Conservation (phyloP, 1,284 basidiomycete species). For the Anthracocystis walkeri region DNA sequence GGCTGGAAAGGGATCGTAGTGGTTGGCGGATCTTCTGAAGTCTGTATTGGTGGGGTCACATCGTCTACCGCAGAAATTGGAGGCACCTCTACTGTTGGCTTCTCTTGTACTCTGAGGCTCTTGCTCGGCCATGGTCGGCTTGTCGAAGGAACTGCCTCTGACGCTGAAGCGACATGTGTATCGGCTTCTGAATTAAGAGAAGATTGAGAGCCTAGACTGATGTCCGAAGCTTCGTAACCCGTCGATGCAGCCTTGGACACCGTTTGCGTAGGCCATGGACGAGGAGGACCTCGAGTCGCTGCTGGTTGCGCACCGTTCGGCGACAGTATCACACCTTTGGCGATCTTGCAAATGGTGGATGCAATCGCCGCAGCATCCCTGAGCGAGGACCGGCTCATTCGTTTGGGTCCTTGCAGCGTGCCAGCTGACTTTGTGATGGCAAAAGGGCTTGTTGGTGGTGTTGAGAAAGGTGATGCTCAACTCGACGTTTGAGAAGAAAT, state of each 20-base stretch:
- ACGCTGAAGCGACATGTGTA: background rate
- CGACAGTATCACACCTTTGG: conserved; percentile 36
- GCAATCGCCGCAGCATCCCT: conserved; percentile 49
- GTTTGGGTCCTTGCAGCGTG: background rate
- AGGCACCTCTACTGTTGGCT: background rate
- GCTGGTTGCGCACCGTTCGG: conserved; percentile 21
- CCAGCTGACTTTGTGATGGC: background rate
- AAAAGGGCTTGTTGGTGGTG: conserved; percentile 3
- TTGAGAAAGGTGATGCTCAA: background rate
- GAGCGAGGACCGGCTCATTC: conserved; percentile 45
- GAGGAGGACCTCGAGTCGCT: conserved; percentile 6
- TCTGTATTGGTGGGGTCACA: background rate
- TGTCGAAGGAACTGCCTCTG: background rate
- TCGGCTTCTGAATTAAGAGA: background rate
- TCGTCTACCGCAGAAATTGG: background rate
- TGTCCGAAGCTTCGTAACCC: background rate
- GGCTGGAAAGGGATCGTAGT: conserved; percentile 12
- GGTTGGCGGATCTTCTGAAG: background rate
- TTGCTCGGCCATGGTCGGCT: conserved; percentile 35
- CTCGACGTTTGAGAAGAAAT: conserved; percentile 13
- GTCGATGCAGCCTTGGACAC: background rate
- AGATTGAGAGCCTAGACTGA: background rate
- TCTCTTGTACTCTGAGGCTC: background rate
- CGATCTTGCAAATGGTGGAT: conserved; percentile 43
- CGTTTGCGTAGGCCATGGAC: conserved; percentile 35